Evolutionary conservation across 371 early-diverging fungal genomes (phyloP).

Genomic region (Gilbertella persicaria): DNA sequence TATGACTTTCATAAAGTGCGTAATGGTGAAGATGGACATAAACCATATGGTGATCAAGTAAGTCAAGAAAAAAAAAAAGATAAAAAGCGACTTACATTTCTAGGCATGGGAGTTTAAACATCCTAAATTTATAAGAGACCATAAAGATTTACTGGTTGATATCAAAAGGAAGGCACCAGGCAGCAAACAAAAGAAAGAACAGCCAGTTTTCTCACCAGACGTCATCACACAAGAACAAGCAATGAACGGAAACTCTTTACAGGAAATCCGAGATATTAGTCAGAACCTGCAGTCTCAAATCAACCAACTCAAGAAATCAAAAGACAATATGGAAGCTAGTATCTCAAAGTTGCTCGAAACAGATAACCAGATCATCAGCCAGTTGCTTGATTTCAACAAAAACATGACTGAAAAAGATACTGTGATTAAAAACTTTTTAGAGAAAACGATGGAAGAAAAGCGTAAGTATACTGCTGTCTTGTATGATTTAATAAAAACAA

Average conservation of each 20-base stretch:
- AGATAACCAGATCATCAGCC: slow-evolving; percentile 58
- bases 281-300: slow-evolving; percentile 50
- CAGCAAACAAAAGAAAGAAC: slow-evolving; percentile 30
- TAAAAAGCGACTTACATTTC: background rate
- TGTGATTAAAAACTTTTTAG: slow-evolving; percentile 62
- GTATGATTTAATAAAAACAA: background rate
- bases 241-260: slow-evolving; percentile 9
- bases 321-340: slow-evolving; percentile 30
- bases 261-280: slow-evolving; percentile 27
- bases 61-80: background rate
- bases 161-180: slow-evolving; percentile 60
- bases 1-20: slow-evolving; percentile 94
- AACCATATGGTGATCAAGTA: slow-evolving; percentile 68
- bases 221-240: slow-evolving; percentile 1
- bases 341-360: slow-evolving; percentile 49
- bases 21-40: slow-evolving; percentile 55
- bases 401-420: slow-evolving; percentile 66
- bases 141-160: slow-evolving; percentile 62
- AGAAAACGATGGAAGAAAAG: slow-evolving; percentile 18
- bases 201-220: background rate
- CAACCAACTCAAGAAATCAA: slow-evolving; percentile 39
- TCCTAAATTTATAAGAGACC: slow-evolving; percentile 69
- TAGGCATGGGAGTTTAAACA: slow-evolving; percentile 84
- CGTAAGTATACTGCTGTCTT: background rate
- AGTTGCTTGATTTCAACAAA: slow-evolving; percentile 58